Conservation (phyloP, 768 basidiomycete species). For the Rhodotorula babjevae region DNA sequence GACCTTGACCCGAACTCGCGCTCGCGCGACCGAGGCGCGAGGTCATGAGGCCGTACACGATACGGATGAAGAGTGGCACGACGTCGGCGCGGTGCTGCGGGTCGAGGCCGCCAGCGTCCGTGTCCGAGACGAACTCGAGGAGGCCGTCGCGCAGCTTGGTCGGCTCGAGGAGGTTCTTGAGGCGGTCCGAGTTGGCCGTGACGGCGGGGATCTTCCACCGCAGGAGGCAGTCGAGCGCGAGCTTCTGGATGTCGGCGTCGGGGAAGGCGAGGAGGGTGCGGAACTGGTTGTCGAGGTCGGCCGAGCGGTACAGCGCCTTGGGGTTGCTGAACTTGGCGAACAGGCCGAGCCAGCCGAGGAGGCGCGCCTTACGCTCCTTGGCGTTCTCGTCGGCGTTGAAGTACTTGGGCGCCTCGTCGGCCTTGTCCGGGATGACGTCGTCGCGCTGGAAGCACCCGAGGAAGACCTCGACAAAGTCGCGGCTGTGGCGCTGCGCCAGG, state of each 20-base stretch:
- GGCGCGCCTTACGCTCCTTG: slow-evolving; percentile 54
- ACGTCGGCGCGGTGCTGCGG: slow-evolving; percentile 60
- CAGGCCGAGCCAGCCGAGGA: slow-evolving; percentile 71
- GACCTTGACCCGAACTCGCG: slow-evolving; percentile 54
- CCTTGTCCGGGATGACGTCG: slow-evolving; percentile 36
- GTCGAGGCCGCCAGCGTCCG: slow-evolving; percentile 55
- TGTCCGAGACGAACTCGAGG: slow-evolving; percentile 60
- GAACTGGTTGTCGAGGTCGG: slow-evolving; percentile 64
- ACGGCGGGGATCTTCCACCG: slow-evolving; percentile 68
- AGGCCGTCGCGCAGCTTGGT: slow-evolving; percentile 85
- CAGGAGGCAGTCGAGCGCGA: slow-evolving; percentile 70
- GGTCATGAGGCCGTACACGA: slow-evolving; percentile 83
- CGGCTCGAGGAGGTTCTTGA: slow-evolving; percentile 72
- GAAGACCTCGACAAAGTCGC: slow-evolving; percentile 81
- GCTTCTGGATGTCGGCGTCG: slow-evolving; percentile 68
- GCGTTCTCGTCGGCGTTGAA: slow-evolving; percentile 32
- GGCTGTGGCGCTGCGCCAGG: slow-evolving; percentile 79
- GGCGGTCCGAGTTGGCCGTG: slow-evolving; percentile 58
- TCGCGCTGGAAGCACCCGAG: slow-evolving; percentile 51
- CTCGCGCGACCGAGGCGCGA: slow-evolving; percentile 63
- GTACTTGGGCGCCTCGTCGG: slow-evolving; percentile 28
- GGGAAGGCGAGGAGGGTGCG: slow-evolving; percentile 74
- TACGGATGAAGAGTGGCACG: slow-evolving; percentile 64
- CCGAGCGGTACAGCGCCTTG: slow-evolving; percentile 71
- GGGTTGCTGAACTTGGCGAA: slow-evolving; percentile 89